Conservation (phyloP, 73 alveolate genomes). For the Paramecium caudatum region DNA sequence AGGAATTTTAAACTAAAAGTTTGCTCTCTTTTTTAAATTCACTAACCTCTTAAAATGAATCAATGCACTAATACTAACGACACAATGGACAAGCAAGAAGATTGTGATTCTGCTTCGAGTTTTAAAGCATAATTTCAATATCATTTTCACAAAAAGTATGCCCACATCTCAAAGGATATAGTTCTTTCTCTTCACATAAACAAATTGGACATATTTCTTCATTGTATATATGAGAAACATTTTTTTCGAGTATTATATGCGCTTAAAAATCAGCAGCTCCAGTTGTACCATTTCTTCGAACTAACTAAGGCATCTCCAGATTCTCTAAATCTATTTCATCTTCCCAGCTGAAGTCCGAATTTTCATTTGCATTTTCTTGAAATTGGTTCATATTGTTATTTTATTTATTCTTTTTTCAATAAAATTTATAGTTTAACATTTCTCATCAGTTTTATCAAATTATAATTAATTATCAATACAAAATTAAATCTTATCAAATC, state of each 20-base stretch:
- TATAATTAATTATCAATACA: not conserved
- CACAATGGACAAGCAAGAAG: not conserved
- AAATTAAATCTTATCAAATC: not conserved
- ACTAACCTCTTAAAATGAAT: not conserved
- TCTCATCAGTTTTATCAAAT: too few species aligned
- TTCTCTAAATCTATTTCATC: not conserved
- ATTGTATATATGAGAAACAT: not conserved
- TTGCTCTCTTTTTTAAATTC: too few species aligned
- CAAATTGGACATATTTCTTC: slow-evolving; percentile 28
- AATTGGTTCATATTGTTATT: too few species aligned
- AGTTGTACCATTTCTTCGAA: slow-evolving; percentile 19
- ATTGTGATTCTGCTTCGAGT: not conserved
- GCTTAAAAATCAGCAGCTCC: not conserved
- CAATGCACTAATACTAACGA: not conserved
- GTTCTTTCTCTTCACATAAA: slow-evolving; percentile 30
- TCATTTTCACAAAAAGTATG: slow-evolving; percentile 33
- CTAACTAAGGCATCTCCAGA: not conserved
- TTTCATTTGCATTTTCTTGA: too few species aligned
- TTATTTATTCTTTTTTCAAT: too few species aligned
- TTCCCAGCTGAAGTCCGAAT: not conserved
- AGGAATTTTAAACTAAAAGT: too few species aligned
- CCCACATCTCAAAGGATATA: slow-evolving; percentile 3
- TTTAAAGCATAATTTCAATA: not conserved
- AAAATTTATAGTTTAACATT: not conserved
- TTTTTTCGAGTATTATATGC: not conserved